Base-by-base conservation (phyloP, 192 early-diverging fungal species). In the Coemansia sp. region DNA sequence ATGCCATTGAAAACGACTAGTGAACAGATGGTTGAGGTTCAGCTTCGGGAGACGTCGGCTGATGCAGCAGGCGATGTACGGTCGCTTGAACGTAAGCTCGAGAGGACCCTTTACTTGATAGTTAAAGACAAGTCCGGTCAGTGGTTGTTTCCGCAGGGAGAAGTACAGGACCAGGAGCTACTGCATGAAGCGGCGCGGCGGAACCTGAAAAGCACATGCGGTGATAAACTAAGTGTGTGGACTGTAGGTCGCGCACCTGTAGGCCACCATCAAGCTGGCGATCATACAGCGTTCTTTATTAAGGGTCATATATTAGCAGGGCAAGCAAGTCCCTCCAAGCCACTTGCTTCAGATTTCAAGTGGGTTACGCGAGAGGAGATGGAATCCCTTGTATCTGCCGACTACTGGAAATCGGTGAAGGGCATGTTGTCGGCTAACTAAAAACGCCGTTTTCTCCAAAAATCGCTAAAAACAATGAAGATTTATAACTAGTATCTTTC, bases 191-290 rank as follows among this genome's bases (percentile, higher is more conserved):
- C 90, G 49, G 92, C 94, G 32, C 77, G 81, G 58, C 86, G 92
- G 64, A 83, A 85, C 54, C 69, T 95, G 57, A 73, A 74, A 38
- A 88, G 88, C 31, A 78, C 80, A 41, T 92, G 90, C 71, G 94
- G 93, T 52, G 69, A 65, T 30, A 73, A 84, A 52, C 88, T 94
- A 88, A 89, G 92, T 63, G 81, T 87, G 18, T 96, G 92, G 92
- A 84, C 90, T 49, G 94, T 96, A 9, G 93, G 93, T n/a, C 73
- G 83, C 56, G 87, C 87, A 19, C 94, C 94, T 4, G 84, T 94
- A 47, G 90, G 91, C 7, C 87, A 91, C 65, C 80, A 85, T 61
- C 73, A 79, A 55, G 32, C 63, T 4, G 67, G 57, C 18, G 75
- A 69, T n/a, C 49, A 73, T 31, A 83, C 78, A 84, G 82, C 88